Evolutionary conservation across 768 basidiomycete genomes (phyloP), one percentile per base, ranked within the genome.

Genomic region (Tephrocybe sp.): DNA sequence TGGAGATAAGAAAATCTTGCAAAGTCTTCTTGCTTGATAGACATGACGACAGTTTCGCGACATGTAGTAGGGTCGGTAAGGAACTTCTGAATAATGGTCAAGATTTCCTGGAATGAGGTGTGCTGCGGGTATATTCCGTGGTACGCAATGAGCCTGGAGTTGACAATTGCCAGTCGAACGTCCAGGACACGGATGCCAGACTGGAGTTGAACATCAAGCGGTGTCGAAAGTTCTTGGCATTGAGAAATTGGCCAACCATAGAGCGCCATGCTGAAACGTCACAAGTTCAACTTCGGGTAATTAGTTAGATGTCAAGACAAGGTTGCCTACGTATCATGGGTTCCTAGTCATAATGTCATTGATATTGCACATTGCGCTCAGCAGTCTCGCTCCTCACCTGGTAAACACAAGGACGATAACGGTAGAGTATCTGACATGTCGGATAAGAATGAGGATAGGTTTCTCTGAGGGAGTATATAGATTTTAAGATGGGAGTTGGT

Each of bases 161-260:
- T 61, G 34, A 86, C 72, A 41, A 89, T 80, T 11, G 87, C 76
- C 8, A 96, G 81, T 0, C 93, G 83, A 46, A 96, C 74, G 59
- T 96, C 93, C 30, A 95, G 63, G 42, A 91, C 78, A 4, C 93
- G 84, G 52, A 94, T 86, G 5, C 93, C 94, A 13, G 80, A 80
- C 11, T 72, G 68, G 9, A 98, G 75, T 67, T 98, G 94, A 16
- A 72, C 68, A 23, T 69, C 69, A 20, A 96, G 79, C 0, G 84
- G 79, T 0, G 80, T 85, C 4, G 68, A 62, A 8, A 70, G 69
- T 32, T 80, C 78, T 65, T 97, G 93, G 62, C 94, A 98, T 63
- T 96, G 92, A 0, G 89, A 88, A 33, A 95, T 69, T 0, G 88
- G 89, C 84, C 87, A 90, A 12, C 89, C 88, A 57, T 92, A 86